Base-by-base conservation (phyloP, 331 rosid species). In the Malus hybrid region DNA sequence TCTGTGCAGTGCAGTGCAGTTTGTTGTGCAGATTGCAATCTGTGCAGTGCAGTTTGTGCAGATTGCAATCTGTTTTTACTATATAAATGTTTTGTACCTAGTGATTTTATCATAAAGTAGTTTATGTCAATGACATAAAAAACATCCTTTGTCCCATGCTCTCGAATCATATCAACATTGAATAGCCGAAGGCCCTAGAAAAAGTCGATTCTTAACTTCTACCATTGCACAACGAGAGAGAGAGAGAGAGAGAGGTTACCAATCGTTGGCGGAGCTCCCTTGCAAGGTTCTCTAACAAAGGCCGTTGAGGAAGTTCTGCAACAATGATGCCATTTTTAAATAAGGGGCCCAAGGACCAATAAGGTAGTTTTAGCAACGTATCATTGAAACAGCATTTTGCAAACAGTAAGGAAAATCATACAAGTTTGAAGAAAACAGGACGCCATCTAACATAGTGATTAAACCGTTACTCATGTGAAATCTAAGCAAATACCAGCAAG, bases 41-140 rank as follows among this genome's bases (percentile, higher is more conserved):
- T 22, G 22, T 22, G 22, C 22, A 22, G 22, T 22, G 22, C 22
- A 22, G 22, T 22, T 22, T 22, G 22, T 22, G 22, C 22, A 22
- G 22, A 22, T 22, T 22, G 22, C 22, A 22, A 22, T 22, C 22
- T 22, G 22, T 22, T 22, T 22, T 22, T 22, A 22, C 22, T 22
- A 22, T 22, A 22, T 22, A 22, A 22, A 22, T 22, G 22, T 22
- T 22, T 22, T 22, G 22, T 22, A 22, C 22, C 22, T 22, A 22
- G 22, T 22, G 22, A 22, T 22, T 22, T 22, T 22, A 22, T 22
- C 22, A 22, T 22, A 81, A 95, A 92, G 90, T 95, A 95, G 83
- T 92, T 95, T 86, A 95, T 95, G 75, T 95, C 97, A n/a, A 95
- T 89, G 79, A 95, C 97, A 80, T 90, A 92, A 78, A 76, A 95